phyloP scores from a whole-genome alignment of 192 early-diverging fungal species.

The Coemansia sp. region DNA sequence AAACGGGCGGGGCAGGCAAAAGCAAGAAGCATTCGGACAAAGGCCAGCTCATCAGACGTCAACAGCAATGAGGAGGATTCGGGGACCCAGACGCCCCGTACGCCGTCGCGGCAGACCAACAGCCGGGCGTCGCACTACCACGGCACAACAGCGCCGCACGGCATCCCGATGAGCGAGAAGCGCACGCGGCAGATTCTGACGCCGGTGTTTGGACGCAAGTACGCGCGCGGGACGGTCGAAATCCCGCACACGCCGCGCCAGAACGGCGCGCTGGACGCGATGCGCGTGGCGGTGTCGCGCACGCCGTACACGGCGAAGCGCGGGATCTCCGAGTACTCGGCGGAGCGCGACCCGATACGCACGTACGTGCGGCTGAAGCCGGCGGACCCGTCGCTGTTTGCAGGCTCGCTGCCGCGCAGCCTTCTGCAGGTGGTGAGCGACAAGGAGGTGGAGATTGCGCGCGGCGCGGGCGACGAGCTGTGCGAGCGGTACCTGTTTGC shows the following conservation, averaged over 20 bases:
- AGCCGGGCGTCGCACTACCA: too few relatives aligned
- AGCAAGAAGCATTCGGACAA: neutral
- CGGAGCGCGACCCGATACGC: conserved; percentile 46
- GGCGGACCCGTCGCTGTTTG: conserved; percentile 2
- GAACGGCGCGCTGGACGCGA: conserved; percentile 7
- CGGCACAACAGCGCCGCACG: neutral
- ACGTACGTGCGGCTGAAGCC: conserved; percentile 51
- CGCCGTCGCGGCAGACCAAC: neutral
- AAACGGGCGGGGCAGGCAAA: neutral
- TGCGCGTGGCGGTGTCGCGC: conserved; percentile 26
- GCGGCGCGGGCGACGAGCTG: conserved; percentile 19
- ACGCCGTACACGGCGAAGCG: conserved; percentile 51
- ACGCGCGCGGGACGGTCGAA: conserved; percentile 23
- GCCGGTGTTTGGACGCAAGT: conserved; percentile 39
- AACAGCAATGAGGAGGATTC: neutral
- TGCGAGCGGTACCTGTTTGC: conserved; percentile 57
- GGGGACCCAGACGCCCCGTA: conserved; percentile 4
- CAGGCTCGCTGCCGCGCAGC: conserved; percentile 6
- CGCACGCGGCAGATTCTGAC: conserved; percentile 24
- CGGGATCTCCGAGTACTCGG: conserved; percentile 34
- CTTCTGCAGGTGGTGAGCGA: conserved; percentile 47
- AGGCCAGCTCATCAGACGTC: neutral
- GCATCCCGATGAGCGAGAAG: neutral
- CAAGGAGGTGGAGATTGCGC: conserved; percentile 12
- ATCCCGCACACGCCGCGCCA: conserved; percentile 8